Evolutionary conservation across 208 protist genomes (phyloP), one percentile per base, ranked within the genome.

Genomic region (Leishmania turanica): DNA sequence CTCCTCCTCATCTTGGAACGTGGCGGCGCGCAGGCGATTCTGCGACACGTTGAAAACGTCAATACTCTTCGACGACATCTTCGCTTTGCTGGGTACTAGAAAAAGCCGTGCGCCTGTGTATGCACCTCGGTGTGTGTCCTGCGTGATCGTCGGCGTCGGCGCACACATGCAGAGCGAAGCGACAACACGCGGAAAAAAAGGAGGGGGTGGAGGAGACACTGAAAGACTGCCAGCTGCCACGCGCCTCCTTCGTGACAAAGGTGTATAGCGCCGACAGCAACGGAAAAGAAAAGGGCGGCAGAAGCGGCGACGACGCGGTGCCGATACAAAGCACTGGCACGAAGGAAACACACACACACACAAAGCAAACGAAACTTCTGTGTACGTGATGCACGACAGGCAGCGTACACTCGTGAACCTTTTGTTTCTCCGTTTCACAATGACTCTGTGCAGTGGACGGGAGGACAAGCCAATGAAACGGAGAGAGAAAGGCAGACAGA

Each of bases 1-100:
- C 79, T 97, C 91, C 78, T 93, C 89, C 49, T 89, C 85, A 81
- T 95, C 90, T 49, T 93, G 88, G 54, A 94, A 89, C 78, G 90
- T 86, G 49, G 87, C 89, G 0, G 88, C 89, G 13, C 91, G 91
- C 54, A 91, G 81, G 40, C 89, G 91, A 83, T 84, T 93, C 71
- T 89, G 88, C 56, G 91, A 94, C 8, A 85, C 85, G 73, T 83
- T 95, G 75, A 93, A 94, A 3, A 82, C 79, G 60, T 96, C 90
- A n/a, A 87, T 77, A 64, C 80, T 83, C 56, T 90, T 93, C 19
- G 82, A 79, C 7, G 86, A 84, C 90, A 90, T 93, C 19, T 76
- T 54, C 49, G 13, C 11, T 11, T 27, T 76, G n/a, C 13, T 54
- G 69, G 27, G 37, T 6, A 6, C 24, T 72, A 47, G 8, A 1